A percentile compares a stretch with the other conserved stretches of the same genome.
Evolutionary conservation across 495 filamentous ascomycete species (phyloP).

Genomic region (Aspergillus diversus): DNA sequence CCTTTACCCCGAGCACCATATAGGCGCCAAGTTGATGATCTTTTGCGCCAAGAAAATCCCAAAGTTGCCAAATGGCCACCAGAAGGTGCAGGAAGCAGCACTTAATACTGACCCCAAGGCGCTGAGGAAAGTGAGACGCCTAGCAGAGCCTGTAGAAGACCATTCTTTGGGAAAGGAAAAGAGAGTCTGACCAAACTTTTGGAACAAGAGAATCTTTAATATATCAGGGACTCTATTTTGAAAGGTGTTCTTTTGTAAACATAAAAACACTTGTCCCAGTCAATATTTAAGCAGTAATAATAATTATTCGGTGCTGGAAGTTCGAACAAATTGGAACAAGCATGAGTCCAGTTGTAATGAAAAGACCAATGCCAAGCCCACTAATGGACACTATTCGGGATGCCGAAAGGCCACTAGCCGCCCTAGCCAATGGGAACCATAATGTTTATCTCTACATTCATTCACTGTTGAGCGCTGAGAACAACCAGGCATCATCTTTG

Average conservation of each 20-base stretch:
- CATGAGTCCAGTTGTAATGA: neutral
- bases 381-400: slow-evolving; percentile 22
- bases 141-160: no score
- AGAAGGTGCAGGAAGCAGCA: no score
- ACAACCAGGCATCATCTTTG: neutral
- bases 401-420: slow-evolving; percentile 22
- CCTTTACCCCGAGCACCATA: neutral
- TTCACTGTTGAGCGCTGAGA: neutral
- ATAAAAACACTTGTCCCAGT: no score
- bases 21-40: slow-evolving; percentile 4
- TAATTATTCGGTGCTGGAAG: neutral
- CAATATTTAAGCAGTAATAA: neutral
- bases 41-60: slow-evolving; percentile 7
- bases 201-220: no score
- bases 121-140: no score
- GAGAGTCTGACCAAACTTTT: no score
- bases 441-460: slow-evolving; percentile 37
- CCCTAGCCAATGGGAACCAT: slow-evolving; percentile 31
- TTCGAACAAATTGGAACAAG: neutral
- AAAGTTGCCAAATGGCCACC: slow-evolving; percentile 12
- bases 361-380: slow-evolving; percentile 18
- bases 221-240: no score
- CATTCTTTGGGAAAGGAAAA: no score
- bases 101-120: no score
- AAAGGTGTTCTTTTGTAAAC: no score